Evolutionary conservation across 257 asterid species (phyloP).

Genomic region (Solanum etuberosum): DNA sequence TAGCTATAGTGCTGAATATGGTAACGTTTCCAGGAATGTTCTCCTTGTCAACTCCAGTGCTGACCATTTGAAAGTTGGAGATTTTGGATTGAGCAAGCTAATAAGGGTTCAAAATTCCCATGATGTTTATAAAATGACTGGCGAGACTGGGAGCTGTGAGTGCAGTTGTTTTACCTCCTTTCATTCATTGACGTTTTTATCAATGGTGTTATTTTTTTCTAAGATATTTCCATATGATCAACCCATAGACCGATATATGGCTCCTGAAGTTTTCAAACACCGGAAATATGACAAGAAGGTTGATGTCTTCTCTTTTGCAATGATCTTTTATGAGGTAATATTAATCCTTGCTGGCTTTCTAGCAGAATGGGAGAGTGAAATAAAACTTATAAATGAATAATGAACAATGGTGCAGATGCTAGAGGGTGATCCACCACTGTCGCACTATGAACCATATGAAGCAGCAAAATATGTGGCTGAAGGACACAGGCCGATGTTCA

Average conservation of each 20-base stretch:
- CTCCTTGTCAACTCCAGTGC: constrained; percentile 86
- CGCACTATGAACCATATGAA: constrained; percentile 76
- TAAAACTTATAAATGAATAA: neutral
- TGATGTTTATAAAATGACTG: constrained; percentile 94
- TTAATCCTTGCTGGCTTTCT: neutral
- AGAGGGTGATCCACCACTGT: constrained; percentile 91
- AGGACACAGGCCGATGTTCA: constrained; percentile 77
- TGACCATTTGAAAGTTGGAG: constrained; percentile 97
- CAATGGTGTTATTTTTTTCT: neutral
- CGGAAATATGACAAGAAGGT: constrained; percentile 93
- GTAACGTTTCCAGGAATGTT: constrained; percentile 60
- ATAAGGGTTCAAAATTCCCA: constrained; percentile 80
- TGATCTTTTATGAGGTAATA: constrained; percentile 87
- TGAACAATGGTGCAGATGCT: constrained; percentile 61
- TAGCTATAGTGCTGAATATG: constrained; percentile 7
- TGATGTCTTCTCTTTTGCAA: constrained; percentile 93
- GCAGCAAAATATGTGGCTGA: constrained; percentile 86
- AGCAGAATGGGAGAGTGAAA: neutral
- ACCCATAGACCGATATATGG: constrained; percentile 84
- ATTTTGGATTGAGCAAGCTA: constrained; percentile 93
- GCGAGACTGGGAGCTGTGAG: constrained; percentile 99
- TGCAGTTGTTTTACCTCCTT: neutral
- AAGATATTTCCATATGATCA: neutral
- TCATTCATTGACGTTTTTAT: neutral
- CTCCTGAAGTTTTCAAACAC: constrained; percentile 99